Evolutionary conservation across 2,329 filamentous ascomycete species (phyloP).

Genomic region (Beauveria pseudobassiana): DNA sequence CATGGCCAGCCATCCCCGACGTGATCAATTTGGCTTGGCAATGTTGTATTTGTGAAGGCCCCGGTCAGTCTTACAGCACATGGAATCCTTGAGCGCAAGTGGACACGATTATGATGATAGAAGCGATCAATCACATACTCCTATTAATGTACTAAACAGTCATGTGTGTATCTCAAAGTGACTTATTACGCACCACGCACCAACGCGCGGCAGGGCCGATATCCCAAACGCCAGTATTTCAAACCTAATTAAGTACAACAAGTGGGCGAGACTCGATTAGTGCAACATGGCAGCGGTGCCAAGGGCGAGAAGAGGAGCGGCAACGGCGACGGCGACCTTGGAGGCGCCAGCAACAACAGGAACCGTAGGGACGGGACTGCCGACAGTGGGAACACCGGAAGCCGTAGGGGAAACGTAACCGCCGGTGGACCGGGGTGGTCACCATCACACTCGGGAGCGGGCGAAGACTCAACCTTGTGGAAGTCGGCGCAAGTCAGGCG

Average conservation of each 20-base stretch:
- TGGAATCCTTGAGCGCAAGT: background rate
- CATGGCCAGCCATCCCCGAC: background rate
- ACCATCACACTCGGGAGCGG: conserved; percentile 9
- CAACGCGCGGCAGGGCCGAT: background rate
- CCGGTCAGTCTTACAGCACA: background rate
- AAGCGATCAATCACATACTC: background rate
- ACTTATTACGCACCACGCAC: background rate
- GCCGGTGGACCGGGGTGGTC: conserved; percentile 4
- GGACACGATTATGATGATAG: background rate
- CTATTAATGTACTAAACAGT: conserved; percentile 6
- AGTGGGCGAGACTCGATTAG: background rate
- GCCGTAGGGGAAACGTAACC: conserved; percentile 4
- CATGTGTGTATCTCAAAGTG: background rate
- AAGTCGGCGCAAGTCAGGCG: conserved; percentile 61
- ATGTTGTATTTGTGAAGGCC: too few relatives aligned
- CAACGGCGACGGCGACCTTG: background rate
- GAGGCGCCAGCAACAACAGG: conserved; percentile 1
- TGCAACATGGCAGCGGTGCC: conserved; percentile 5
- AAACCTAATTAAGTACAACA: background rate
- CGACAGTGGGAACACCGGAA: background rate
- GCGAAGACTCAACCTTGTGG: conserved; percentile 16
- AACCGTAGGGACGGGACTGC: background rate
- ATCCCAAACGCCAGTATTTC: conserved; percentile 4
- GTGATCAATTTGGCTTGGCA: background rate
- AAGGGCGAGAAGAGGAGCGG: conserved; percentile 5